Conservation (phyloP, 805 yeast genomes). For the Saturnispora galanensis region DNA sequence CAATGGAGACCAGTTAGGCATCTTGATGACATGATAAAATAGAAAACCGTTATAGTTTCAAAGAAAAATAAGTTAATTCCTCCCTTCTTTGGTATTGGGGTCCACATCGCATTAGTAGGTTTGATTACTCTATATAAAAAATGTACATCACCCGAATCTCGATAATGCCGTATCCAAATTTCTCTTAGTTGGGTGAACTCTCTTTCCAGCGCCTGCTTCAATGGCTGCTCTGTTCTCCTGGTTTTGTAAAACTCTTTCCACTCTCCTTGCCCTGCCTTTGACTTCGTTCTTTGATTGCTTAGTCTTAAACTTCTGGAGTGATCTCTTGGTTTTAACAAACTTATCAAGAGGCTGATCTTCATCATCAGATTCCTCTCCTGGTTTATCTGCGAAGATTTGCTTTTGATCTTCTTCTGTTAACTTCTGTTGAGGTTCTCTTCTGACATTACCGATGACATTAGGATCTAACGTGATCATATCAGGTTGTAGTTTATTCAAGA, state of each 20-base stretch:
- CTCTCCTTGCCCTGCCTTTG: constrained; percentile 71
- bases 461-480: constrained; percentile 93
- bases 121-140: background rate
- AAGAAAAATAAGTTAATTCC: background rate
- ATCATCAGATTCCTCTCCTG: constrained; percentile 32
- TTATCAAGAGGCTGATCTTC: constrained; percentile 54
- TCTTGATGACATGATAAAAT: background rate
- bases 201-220: constrained; percentile 30
- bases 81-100: too few relatives aligned
- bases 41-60: background rate
- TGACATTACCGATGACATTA: constrained; percentile 69
- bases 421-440: constrained; percentile 42
- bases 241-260: constrained; percentile 60
- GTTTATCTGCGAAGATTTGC: constrained; percentile 22
- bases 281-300: constrained; percentile 79
- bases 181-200: constrained; percentile 31
- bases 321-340: constrained; percentile 68
- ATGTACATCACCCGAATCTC: constrained; percentile 31
- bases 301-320: constrained; percentile 70
- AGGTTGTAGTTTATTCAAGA: constrained; percentile 81
- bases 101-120: too few relatives aligned
- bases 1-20: background rate
- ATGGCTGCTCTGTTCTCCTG: constrained; percentile 39
- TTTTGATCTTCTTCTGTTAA: constrained; percentile 43
- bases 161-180: constrained; percentile 37